phyloP scores from a whole-genome alignment of 805 yeast genomes.

The Ogataea parapolymorpha region DNA sequence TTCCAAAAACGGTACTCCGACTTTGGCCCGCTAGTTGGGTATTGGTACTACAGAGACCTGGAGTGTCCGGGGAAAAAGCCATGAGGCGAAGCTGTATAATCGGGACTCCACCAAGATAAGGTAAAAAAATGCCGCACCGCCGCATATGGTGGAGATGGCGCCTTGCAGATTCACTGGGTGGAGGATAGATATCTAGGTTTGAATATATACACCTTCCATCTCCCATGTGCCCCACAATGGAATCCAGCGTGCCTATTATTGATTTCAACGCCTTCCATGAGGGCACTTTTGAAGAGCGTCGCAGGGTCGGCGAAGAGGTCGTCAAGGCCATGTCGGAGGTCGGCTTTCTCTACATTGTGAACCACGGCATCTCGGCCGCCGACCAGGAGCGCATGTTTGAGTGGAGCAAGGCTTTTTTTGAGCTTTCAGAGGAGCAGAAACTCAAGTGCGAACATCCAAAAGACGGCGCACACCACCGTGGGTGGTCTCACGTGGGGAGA shows the following conservation, averaged over 20 bases:
- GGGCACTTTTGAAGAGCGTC: conserved; percentile 24
- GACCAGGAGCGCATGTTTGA: conserved; percentile 18
- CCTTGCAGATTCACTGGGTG: not conserved
- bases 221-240: not conserved
- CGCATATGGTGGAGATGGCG: conserved; percentile 7
- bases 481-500: conserved; percentile 27
- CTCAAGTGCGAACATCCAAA: conserved; percentile 23
- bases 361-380: conserved; percentile 19
- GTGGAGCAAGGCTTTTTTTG: conserved; percentile 28
- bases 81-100: not conserved
- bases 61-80: conserved; percentile 34
- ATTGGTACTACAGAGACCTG: conserved; percentile 31
- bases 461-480: conserved; percentile 25
- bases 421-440: conserved; percentile 21
- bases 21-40: conserved; percentile 33
- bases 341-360: conserved; percentile 23
- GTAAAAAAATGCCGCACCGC: conserved; percentile 3
- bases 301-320: conserved; percentile 24
- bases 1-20: conserved; percentile 31
- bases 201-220: not conserved
- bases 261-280: conserved; percentile 28
- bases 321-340: conserved; percentile 24
- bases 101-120: not conserved
- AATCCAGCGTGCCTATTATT: conserved; percentile 25
- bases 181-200: conserved; percentile 1